Base-by-base conservation (phyloP, 2,329 filamentous ascomycete genomes). In the Penicillium sp. region DNA sequence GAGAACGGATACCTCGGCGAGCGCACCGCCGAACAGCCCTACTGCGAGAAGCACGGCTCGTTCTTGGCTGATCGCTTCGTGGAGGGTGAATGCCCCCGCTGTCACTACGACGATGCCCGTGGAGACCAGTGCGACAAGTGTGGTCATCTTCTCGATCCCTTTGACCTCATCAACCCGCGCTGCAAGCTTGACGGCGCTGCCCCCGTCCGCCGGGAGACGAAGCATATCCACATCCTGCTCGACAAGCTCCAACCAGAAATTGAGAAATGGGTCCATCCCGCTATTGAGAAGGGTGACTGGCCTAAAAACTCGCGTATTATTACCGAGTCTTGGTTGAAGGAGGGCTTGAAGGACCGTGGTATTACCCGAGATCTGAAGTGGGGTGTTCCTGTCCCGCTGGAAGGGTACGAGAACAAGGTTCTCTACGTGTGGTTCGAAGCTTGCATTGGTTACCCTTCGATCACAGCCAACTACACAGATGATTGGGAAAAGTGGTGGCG, bases 401-500 rank as follows among this genome's bases (percentile, higher is more conserved):
- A 80, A 29, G 84, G 81, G 11, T 89, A 86, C 65, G 84, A 87
- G 60, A 80, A 87, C 60, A 90, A 90, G 78, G 93, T 96, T 58
- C 85, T 97, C 61, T 97, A 97, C 68, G 91, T 96, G 56, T 90
- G 88, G 91, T 91, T 97, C 70, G 90, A 96, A 70, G 90, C 90
- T 51, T 94, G 90, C 74, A 94, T 96, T 67, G 92, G 92, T 18
- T 97, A 97, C 71, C 87, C 91, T n/a, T 96, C 91, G 1, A 97
- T 97, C 63, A 96, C 92, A 1, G 90, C 90, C 60, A 91, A 85
- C 65, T 96, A 96, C 73, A 96, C 91, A 5, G 82, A 86, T 41
- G 66, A 95, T 59, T 97, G 92, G 92, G 86, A 96, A 77, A 83
- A 90, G 68, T 97, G 92, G 92, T 97, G 92, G 92, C 86, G 88